phyloP scores from a whole-genome alignment of 2,329 filamentous ascomycete genomes.

The Fusarium falciforme region DNA sequence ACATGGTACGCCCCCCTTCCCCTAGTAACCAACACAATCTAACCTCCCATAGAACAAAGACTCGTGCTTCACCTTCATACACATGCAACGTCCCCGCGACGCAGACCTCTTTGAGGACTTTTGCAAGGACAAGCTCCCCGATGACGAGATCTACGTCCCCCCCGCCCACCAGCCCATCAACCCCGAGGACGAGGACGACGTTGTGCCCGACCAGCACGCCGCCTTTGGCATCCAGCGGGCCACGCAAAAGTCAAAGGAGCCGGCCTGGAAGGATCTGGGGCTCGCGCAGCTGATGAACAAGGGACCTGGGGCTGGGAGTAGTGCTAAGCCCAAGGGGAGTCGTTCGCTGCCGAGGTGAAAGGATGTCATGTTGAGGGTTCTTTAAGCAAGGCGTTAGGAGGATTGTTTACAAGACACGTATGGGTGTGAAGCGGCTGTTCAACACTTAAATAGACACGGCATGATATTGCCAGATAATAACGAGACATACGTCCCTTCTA shows the following conservation, averaged over 20 bases:
- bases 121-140: constrained; percentile 75
- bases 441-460: constrained; percentile 10
- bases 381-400: constrained; percentile 24
- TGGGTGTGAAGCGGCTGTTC: not conserved
- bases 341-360: constrained; percentile 34
- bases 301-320: constrained; percentile 57
- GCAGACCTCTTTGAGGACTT: constrained; percentile 85
- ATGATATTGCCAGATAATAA: constrained; percentile 16
- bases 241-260: constrained; percentile 76
- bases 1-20: not conserved
- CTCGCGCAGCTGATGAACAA: constrained; percentile 76
- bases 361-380: not conserved
- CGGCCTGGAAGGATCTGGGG: constrained; percentile 83
- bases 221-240: constrained; percentile 88
- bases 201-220: constrained; percentile 88
- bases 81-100: constrained; percentile 77
- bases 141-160: constrained; percentile 85
- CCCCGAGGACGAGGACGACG: constrained; percentile 89
- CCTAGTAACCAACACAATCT: not conserved
- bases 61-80: constrained; percentile 78
- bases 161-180: constrained; percentile 84
- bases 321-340: constrained; percentile 33
- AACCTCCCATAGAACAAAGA: constrained; percentile 69
- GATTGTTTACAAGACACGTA: not conserved
- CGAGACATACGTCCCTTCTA: constrained; percentile 12